phyloP scores from a whole-genome alignment of 2,329 filamentous ascomycete species.

The Pseudocercospora crystallina region DNA sequence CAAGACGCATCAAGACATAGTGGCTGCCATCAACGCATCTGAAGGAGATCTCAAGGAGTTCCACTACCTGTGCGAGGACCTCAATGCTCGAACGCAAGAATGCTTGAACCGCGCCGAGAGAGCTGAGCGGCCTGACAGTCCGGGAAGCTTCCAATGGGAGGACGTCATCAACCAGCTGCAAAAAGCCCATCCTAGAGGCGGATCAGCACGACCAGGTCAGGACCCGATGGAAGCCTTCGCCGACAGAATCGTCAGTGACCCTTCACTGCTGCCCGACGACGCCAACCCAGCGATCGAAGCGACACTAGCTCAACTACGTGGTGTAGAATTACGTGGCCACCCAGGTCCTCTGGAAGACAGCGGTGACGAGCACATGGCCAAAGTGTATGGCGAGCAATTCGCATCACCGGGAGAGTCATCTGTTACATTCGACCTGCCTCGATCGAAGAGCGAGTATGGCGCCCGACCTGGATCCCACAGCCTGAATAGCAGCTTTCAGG shows the following conservation, averaged over 20 bases:
- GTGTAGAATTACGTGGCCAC: not conserved
- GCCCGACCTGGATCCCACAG: constrained; percentile 27
- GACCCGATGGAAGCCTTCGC: constrained; percentile 26
- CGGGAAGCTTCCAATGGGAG: constrained; percentile 52
- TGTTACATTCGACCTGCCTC: constrained; percentile 10
- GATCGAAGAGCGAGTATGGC: constrained; percentile 17
- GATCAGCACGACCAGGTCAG: constrained; percentile 22
- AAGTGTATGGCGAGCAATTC: constrained; percentile 13
- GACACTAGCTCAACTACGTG: constrained; percentile 21
- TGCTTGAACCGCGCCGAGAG: constrained; percentile 54
- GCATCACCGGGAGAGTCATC: constrained; percentile 8
- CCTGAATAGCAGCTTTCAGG: constrained; percentile 25
- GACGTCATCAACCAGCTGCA: constrained; percentile 51
- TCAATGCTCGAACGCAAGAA: constrained; percentile 50
- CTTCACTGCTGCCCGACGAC: constrained; percentile 29
- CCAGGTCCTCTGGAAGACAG: constrained; percentile 9
- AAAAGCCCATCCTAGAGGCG: constrained; percentile 27
- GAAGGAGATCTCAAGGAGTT: constrained; percentile 51
- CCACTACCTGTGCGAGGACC: constrained; percentile 49
- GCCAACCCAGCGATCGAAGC: constrained; percentile 30
- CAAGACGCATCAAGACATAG: constrained; percentile 35
- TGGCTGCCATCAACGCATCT: constrained; percentile 30
- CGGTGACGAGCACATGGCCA: constrained; percentile 26
- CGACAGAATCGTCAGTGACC: constrained; percentile 31
- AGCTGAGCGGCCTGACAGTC: constrained; percentile 52